Base-by-base conservation (phyloP, 176 grass and related monocot species). In the Oryza officinalis region DNA sequence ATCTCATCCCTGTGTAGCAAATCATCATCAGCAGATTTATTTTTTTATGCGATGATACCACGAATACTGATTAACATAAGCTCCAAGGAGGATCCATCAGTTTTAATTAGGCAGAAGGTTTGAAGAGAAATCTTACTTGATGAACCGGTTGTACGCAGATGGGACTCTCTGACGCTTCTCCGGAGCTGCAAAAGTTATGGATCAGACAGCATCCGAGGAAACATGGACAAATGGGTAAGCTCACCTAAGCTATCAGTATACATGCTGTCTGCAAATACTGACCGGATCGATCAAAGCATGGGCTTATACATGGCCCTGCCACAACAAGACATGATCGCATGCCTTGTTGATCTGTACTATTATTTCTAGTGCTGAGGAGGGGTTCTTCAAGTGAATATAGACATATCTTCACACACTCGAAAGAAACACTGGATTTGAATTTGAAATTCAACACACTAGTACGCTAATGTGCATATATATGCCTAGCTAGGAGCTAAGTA, bases 111-210 rank as follows among this genome's bases (percentile, higher is more conserved):
- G 10, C 11, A 60, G 40, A 72, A 27, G 6, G 80, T 41, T 64
- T 22, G 45, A 41, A 22, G 66, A n/a, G 2, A 28, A 10, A 86
- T 78, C 91, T 94, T 85, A 99, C 96, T 99, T 99, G 80, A 99
- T 99, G 86, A 99, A 99, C 67, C 96, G 83, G 78, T 99, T 99
- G 71, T 99, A 99, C 4, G 93, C 96, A 40, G 96, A 99, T 27
- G 96, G 96, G 75, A 99, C 96, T 92, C 96, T 92, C 86, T 99
- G 96, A 70, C 96, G 77, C 88, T 99, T 99, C 93, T 94, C 96
- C 28, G 96, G 96, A 81, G 96, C 96, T 99, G 96, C 88, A 87
- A 67, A 69, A 65, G 81, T 74, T 74, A 54, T 13, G 38, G 71
- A 32, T 75, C 80, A 82, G 64, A n/a, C 25, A 68, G 79, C 75